phyloP scores from a whole-genome alignment of 2,329 filamentous ascomycete genomes.

The Fusarium xyrophilum region DNA sequence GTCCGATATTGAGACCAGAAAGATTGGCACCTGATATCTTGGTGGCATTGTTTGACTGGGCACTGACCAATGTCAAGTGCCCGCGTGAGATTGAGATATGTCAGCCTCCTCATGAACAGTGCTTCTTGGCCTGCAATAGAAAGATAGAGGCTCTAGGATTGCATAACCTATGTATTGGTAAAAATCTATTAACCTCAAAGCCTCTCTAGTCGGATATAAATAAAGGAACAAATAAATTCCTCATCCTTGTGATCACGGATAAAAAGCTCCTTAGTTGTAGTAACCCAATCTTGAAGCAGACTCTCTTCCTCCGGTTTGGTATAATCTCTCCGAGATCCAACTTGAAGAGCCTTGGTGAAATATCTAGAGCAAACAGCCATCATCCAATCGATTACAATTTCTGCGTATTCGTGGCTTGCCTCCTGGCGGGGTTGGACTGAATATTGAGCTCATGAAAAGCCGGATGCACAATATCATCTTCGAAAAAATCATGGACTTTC shows the following conservation, averaged over 20 bases:
- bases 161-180: too few relatives aligned
- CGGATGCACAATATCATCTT: background rate
- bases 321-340: background rate
- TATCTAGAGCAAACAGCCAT: slow-evolving; percentile 6
- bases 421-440: rapidly evolving
- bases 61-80: too few relatives aligned
- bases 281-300: background rate
- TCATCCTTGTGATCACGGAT: background rate
- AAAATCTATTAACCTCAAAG: background rate
- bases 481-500: background rate
- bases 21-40: too few relatives aligned
- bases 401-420: background rate
- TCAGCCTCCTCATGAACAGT: too few relatives aligned
- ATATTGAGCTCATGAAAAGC: background rate
- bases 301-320: background rate
- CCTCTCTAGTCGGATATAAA: background rate
- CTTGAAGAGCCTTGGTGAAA: background rate
- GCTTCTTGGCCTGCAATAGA: too few relatives aligned
- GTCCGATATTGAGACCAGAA: too few relatives aligned
- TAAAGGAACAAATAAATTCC: background rate
- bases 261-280: background rate
- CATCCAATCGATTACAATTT: slow-evolving; percentile 1
- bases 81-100: too few relatives aligned
- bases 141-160: too few relatives aligned
- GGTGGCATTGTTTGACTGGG: too few relatives aligned